A percentile compares a stretch with the other conserved stretches of the same genome.
Conservation (phyloP, 2,329 filamentous ascomycete species). For the Penicillium verrucosum region DNA sequence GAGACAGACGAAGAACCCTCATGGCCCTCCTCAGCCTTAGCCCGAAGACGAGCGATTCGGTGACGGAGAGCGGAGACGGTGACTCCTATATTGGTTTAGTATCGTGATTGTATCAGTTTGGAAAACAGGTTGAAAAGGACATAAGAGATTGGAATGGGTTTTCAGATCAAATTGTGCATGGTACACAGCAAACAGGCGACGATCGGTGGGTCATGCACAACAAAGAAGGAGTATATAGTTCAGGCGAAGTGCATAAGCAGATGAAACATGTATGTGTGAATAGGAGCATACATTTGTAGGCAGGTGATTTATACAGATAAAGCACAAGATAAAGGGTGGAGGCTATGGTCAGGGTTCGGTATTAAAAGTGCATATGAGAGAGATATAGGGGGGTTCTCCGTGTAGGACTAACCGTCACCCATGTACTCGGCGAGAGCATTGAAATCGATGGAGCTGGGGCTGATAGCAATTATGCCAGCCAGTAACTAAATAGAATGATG, state of each 20-base stretch:
- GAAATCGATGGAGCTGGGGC: background rate
- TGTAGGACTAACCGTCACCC: background rate
- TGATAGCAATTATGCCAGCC: background rate
- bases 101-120: background rate
- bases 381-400: too few relatives aligned
- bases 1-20: background rate
- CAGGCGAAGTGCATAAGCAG: background rate
- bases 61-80: background rate
- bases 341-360: background rate
- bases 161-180: too few relatives aligned
- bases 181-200: background rate
- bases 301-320: too few relatives aligned
- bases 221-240: too few relatives aligned
- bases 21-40: background rate
- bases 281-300: too few relatives aligned
- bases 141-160: background rate
- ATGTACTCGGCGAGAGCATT: background rate
- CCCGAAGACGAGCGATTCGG: background rate
- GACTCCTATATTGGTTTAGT: background rate
- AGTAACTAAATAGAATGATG: background rate
- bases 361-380: background rate
- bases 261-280: too few relatives aligned
- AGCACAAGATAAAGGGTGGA: background rate
- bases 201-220: too few relatives aligned
- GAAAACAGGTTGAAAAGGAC: accelerated